Percentiles rank a stretch among this genome's conserved stretches.
These are phyloP conservation scores for Ensete glaucum DNA, from an alignment of 176 grass and related monocot genomes.

Conservation along the genomic window DNA sequence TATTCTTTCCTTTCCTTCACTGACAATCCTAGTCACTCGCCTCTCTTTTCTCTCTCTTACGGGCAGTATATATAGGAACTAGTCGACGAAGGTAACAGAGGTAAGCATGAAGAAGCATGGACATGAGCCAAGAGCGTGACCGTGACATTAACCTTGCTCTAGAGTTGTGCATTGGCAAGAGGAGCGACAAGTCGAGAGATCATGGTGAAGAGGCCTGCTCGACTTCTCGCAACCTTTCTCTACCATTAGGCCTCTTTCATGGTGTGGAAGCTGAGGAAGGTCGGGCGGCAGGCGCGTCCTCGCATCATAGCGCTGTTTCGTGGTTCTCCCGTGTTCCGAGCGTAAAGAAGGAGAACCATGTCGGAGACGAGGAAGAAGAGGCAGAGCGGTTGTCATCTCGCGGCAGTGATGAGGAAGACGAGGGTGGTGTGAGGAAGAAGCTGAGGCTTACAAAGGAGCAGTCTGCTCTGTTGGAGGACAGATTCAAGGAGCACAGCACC, in stretches of 20 bases:
- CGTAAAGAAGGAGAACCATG: slow-evolving; percentile 18
- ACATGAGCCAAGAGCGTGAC: slow-evolving; percentile 41
- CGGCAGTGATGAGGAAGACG: slow-evolving; percentile 57
- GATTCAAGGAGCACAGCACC: slow-evolving; percentile 96
- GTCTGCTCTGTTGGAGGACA: slow-evolving; percentile 80
- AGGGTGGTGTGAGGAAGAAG: slow-evolving; percentile 82
- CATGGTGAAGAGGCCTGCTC: not conserved
- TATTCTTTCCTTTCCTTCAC: slow-evolving; percentile 5
- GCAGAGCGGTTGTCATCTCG: slow-evolving; percentile 28
- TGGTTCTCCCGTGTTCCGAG: slow-evolving; percentile 5
- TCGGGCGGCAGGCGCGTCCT: slow-evolving; percentile 1
- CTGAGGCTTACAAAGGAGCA: slow-evolving; percentile 90
- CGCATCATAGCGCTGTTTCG: slow-evolving; percentile 11
- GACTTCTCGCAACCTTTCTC: slow-evolving; percentile 27
- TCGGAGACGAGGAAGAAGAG: not conserved
- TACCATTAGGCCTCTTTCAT: slow-evolving; percentile 68
- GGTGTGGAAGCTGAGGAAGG: not conserved
- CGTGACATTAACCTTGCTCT: slow-evolving; percentile 54
- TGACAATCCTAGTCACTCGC: slow-evolving; percentile 25
- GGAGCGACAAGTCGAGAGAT: not conserved
- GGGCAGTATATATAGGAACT: not conserved
- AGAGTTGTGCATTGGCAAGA: slow-evolving; percentile 47
- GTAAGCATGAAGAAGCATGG: slow-evolving; percentile 15
- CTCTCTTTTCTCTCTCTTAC: not conserved
- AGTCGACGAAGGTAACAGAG: not conserved